Percentiles rank a stretch among this genome's conserved stretches.
Conservation (phyloP, 2,329 filamentous ascomycete genomes). For the Cladosporium austrohemisphaericum region DNA sequence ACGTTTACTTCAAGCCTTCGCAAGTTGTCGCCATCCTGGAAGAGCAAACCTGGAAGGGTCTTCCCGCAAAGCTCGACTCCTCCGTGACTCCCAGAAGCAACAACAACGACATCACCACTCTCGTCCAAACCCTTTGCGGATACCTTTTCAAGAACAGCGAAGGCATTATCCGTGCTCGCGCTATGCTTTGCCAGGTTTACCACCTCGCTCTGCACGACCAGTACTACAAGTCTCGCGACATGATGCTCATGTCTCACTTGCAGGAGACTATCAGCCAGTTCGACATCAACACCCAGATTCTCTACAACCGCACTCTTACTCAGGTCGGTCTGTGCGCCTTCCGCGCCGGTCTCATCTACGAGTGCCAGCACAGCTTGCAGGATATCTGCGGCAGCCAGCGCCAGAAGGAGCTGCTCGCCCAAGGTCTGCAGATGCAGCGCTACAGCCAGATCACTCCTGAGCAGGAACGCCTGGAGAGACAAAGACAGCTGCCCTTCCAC, state of each 20-base stretch:
- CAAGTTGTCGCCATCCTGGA: conserved; percentile 92
- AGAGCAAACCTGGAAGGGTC: conserved; percentile 85
- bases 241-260: conserved; percentile 99
- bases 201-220: conserved; percentile 96
- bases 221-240: conserved; percentile 95
- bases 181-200: conserved; percentile 98
- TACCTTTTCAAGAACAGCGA: conserved; percentile 94
- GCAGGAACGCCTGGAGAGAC: conserved; percentile 94
- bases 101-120: conserved; percentile 64
- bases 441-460: conserved; percentile 95
- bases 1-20: conserved; percentile 98
- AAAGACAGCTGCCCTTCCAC: conserved; percentile 97
- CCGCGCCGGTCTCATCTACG: conserved; percentile 92
- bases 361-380: conserved; percentile 94
- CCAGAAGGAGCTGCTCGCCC: conserved; percentile 95
- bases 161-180: conserved; percentile 90
- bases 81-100: conserved; percentile 70
- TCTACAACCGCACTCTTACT: conserved; percentile 96
- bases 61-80: conserved; percentile 69
- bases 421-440: conserved; percentile 97
- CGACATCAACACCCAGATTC: conserved; percentile 93
- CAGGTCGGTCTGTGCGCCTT: conserved; percentile 98
- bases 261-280: conserved; percentile 97
- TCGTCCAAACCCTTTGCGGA: conserved; percentile 85
- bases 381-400: conserved; percentile 97